Base-by-base conservation (phyloP, 306 rosid species). In the Rosa lucieae region DNA sequence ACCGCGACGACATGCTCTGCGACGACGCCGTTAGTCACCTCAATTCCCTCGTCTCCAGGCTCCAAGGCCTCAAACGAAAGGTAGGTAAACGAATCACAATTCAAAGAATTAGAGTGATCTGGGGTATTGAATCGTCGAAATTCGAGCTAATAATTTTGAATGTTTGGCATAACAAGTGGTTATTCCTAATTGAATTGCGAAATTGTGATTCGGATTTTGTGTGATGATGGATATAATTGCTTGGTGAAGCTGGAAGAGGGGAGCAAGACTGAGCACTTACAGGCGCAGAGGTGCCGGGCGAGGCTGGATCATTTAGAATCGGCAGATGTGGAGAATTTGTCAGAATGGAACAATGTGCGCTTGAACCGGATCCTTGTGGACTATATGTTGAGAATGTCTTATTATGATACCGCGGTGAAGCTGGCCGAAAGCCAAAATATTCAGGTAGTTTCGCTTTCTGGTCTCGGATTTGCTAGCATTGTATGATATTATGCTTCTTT, bases 321-420 rank as follows among this genome's bases (percentile, higher is more conserved):
- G 18, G 98, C 89, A 10, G 92, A 90, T 82, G 85, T 86, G 10
- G 98, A 91, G 72, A 91, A 91, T 73, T 65, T 87, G 79, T 51
- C 93, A 0, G 99, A 89, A 67, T 95, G 97, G 97, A 91, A 88
- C 77, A 83, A 77, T 82, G 87, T 89, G 51, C 94, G 96, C 51
- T 51, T 95, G 97, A 95, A 95, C 74, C 90, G 98, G 79, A 89
- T 92, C 80, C 93, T 95, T 74, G 94, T 93, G 83, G 99, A 95
- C 86, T 95, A 95, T 89, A 91, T 95, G 99, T 81, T 93, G 87
- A 85, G 99, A 79, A 93, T 91, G 98, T 95, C 99, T 0, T 95
- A 95, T 74, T 90, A 86, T 49, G 94, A 93, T 72, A 87, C 98
- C 6, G 99, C 99, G 23, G 82, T 79, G 77, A 93, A 87, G 86